These are phyloP conservation scores for Jackrogersella minutella DNA, from an alignment of 495 filamentous ascomycete genomes.

Conservation along the genomic window DNA sequence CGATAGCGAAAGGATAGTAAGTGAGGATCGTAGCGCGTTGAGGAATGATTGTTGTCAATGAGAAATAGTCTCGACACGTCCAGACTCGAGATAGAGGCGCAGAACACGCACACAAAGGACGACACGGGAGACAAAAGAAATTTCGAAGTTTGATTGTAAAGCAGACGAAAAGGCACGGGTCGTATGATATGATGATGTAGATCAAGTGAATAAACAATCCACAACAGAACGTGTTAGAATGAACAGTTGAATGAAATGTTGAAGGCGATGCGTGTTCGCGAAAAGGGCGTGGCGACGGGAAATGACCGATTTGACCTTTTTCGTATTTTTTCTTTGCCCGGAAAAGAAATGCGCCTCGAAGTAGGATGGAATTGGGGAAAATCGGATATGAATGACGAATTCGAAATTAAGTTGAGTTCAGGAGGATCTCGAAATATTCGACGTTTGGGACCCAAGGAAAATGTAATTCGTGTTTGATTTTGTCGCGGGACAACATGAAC, in stretches of 20 bases:
- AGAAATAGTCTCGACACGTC: slow-evolving; percentile 27
- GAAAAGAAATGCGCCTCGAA: slow-evolving; percentile 42
- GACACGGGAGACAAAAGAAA: slow-evolving; percentile 40
- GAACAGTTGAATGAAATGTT: slow-evolving; percentile 29
- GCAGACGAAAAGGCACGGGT: slow-evolving; percentile 17
- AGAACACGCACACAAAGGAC: slow-evolving; percentile 36
- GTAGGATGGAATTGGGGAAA: slow-evolving; percentile 35
- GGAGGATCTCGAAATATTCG: slow-evolving; percentile 38
- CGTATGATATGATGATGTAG: slow-evolving; percentile 19
- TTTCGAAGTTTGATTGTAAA: slow-evolving; percentile 26
- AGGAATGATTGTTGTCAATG: slow-evolving; percentile 20
- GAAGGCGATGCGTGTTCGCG: slow-evolving; percentile 33
- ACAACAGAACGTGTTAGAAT: slow-evolving; percentile 38
- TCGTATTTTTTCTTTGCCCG: slow-evolving; percentile 10
- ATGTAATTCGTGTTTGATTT: slow-evolving; percentile 42
- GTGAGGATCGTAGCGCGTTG: slow-evolving; percentile 22
- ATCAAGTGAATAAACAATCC: slow-evolving; percentile 13
- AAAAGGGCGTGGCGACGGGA: slow-evolving; percentile 32
- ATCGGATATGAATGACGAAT: slow-evolving; percentile 33
- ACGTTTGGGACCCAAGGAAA: slow-evolving; percentile 24
- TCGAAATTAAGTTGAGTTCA: slow-evolving; percentile 40
- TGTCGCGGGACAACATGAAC: slow-evolving; percentile 10
- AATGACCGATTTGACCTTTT: slow-evolving; percentile 31
- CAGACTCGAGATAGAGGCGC: slow-evolving; percentile 32
- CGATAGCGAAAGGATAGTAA: slow-evolving; percentile 14